These are phyloP conservation scores for Aspergillus tanneri DNA, from an alignment of 2,329 filamentous ascomycete species.

Conservation along the genomic window DNA sequence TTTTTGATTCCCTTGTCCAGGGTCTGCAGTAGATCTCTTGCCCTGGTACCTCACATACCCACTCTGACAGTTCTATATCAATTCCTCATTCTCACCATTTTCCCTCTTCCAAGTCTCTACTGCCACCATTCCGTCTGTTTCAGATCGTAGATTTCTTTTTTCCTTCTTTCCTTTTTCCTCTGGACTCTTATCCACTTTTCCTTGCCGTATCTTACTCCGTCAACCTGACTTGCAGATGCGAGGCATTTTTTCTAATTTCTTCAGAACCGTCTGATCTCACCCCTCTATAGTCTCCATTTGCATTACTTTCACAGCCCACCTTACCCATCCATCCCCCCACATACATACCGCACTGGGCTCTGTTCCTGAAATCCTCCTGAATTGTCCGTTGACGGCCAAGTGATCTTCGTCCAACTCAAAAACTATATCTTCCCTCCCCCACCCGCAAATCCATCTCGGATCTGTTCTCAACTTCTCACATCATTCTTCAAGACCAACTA, in stretches of 20 bases:
- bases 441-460: conserved; percentile 22
- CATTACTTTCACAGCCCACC: conserved; percentile 23
- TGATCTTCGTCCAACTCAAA: conserved; percentile 22
- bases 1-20: conserved; percentile 1
- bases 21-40: conserved; percentile 8
- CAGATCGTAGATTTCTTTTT: conserved; percentile 12
- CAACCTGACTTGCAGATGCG: conserved; percentile 14
- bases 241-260: conserved; percentile 11
- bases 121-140: conserved; percentile 18
- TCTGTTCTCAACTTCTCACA: conserved; percentile 24
- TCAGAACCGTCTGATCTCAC: conserved; percentile 17
- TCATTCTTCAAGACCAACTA: conserved; percentile 14
- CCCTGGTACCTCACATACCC: conserved; percentile 11
- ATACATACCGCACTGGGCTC: conserved; percentile 13
- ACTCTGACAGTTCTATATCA: conserved; percentile 15
- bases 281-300: conserved; percentile 7
- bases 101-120: conserved; percentile 9
- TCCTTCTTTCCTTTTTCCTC: neutral
- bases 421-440: conserved; percentile 21
- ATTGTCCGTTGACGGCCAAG: conserved; percentile 23
- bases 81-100: conserved; percentile 4
- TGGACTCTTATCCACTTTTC: neutral
- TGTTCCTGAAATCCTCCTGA: conserved; percentile 20
- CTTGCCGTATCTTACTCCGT: conserved; percentile 15
- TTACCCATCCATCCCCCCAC: conserved; percentile 16